Percentiles rank a stretch among this genome's conserved stretches.
Conservation (phyloP, 2,329 filamentous ascomycete species). For the Beauveria scarabaeidicola region DNA sequence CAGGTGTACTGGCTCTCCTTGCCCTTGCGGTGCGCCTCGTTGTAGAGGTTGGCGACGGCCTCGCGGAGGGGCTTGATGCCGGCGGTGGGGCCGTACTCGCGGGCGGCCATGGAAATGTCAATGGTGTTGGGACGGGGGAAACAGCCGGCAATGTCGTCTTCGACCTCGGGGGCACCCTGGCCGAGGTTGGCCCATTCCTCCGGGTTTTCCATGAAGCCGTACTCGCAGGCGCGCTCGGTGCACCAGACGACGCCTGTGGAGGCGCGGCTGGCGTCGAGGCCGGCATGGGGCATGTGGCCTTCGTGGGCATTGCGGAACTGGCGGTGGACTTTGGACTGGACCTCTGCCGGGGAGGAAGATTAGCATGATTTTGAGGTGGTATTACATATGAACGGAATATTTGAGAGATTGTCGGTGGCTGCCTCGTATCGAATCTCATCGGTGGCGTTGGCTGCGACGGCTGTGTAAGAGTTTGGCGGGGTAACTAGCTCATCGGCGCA, state of each 20-base stretch:
- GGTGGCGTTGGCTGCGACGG: neutral
- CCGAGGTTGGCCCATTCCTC: constrained; percentile 86
- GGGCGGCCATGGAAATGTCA: constrained; percentile 65
- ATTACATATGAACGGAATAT: neutral
- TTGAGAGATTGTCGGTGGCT: neutral
- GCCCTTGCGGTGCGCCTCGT: constrained; percentile 80
- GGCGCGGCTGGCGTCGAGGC: constrained; percentile 77
- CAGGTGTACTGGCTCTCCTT: constrained; percentile 87
- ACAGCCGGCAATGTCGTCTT: constrained; percentile 84
- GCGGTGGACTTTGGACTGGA: constrained; percentile 73
- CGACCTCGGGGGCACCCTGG: constrained; percentile 88
- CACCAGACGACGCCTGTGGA: constrained; percentile 95
- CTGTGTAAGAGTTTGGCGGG: neutral
- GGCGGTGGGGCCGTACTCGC: constrained; percentile 90
- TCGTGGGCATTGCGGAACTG: constrained; percentile 87
- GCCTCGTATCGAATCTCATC: neutral
- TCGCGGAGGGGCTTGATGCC: constrained; percentile 86
- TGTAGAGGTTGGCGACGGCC: constrained; percentile 87
- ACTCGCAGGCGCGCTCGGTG: constrained; percentile 77
- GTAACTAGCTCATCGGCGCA: neutral
- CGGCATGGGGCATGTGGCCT: constrained; percentile 83
- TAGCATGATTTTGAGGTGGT: neutral
- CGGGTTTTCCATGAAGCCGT: constrained; percentile 78
- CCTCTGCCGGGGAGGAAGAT: constrained; percentile 45
- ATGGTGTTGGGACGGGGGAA: constrained; percentile 75